Evolutionary conservation across 2,329 filamentous ascomycete species (phyloP), one percentile per base, ranked within the genome.

Genomic region (Mycocentrospora acerina): DNA sequence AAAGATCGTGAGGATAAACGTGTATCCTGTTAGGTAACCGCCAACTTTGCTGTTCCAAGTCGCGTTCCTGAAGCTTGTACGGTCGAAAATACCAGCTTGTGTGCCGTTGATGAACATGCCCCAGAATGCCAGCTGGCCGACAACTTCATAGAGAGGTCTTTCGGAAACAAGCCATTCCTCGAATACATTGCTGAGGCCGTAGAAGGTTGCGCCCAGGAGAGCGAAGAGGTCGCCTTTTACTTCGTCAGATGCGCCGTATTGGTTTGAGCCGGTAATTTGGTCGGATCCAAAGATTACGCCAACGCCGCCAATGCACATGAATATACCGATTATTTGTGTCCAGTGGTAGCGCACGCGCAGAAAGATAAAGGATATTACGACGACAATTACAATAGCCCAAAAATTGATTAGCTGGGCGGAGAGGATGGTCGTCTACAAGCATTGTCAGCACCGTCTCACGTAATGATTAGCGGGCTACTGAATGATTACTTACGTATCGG

Each of bases 351-450:
- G 87, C 29, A 98, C 93, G 53, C 78, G 79, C 41, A 98, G 80
- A 55, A 96, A 75, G 48, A 83, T 52, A 71, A 95, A 90, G 18
- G 89, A 95, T 51, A 96, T 72, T 45, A 86, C 63, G 14, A 97
- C 89, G 15, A 98, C 93, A 47, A 91, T 83, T 34, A 95, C 88
- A 53, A 98, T 97, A 55, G 90, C 88, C 91, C 91, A 97, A 73
- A 97, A 97, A 77, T 96, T 96, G 72, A 98, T 89, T 35, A 98
- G 79, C 75, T 97, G 90, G 12, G 90, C 90, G 14, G 86, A 93
- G 32, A 97, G 78, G 55, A 96, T 85, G 59, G 90, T 96, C 37
- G 91, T 95, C 75, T 94, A 22, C 2, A 14, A 4, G 24, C 17
- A n/a, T 12, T 17, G 4, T 30, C 9, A 15, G 6, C 28, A 11